Evolutionary conservation across 2,329 filamentous ascomycete genomes (phyloP), one percentile per base, ranked within the genome.

Genomic region (Erysiphe pisi): DNA sequence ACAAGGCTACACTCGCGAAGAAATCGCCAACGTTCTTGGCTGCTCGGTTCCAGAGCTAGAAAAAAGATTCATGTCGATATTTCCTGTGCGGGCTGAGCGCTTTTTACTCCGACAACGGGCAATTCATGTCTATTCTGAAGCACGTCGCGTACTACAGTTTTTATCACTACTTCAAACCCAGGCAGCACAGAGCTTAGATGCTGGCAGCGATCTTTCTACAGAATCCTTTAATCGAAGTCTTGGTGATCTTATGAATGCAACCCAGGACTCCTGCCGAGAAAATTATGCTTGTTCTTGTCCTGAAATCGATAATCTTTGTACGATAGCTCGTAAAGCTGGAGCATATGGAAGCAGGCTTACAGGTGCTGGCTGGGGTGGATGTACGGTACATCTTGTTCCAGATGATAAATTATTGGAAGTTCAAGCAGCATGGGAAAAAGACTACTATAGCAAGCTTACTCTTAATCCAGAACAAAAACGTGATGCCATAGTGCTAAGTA

Each of bases 351-450:
- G 91, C 80, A 86, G 94, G 40, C 84, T 97, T 80, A 98, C 94
- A 0, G 95, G 95, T 58, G 95, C 95, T 0, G 95, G 95, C 3
- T 99, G 95, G 95, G 95, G 95, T 78, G 95, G 95, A 1, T 98
- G 95, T 84, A 95, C 89, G 78, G 94, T 99, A 77, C 95, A 99
- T 84, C 87, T 99, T 77, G 91, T 98, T 76, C 91, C 94, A 0
- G 91, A 89, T 77, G 88, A 93, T 81, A 94, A 91, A 83, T 91
- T 97, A 0, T 89, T 90, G 7, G 88, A 85, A 40, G 92, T 99
- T 31, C 93, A 88, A 82, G 86, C 88, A 80, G 92, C 92, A 7
- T 89, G 95, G 87, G 88, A 91, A 80, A 87, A 87, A 79, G 89
- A 93, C 82, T 99, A 98, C 83, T 98, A 96, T 83, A 84, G 87